These are phyloP conservation scores for Wickerhamomyces subpelliculosus DNA, from an alignment of 805 yeast genomes.

Conservation along the genomic window DNA sequence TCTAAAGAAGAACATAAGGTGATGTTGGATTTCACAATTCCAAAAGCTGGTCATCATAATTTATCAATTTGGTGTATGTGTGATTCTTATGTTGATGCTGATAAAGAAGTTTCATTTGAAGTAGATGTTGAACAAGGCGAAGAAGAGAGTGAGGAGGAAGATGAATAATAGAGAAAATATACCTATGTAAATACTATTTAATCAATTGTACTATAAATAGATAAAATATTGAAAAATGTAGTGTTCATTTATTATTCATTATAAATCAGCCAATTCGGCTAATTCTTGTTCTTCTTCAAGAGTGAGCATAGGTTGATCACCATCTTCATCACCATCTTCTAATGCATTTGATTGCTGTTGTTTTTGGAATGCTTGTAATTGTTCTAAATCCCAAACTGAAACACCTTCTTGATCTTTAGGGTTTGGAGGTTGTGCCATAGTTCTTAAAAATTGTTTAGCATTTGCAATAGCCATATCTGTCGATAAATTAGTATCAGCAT, in stretches of 20 bases:
- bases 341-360: slow-evolving; percentile 30
- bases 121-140: slow-evolving; percentile 34
- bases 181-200: too few species aligned
- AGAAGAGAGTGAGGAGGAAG: slow-evolving; percentile 18
- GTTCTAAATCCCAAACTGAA: slow-evolving; percentile 83
- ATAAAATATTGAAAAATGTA: too few species aligned
- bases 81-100: slow-evolving; percentile 90
- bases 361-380: slow-evolving; percentile 51
- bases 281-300: slow-evolving; percentile 20
- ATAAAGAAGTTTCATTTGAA: slow-evolving; percentile 63
- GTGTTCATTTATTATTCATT: too few species aligned
- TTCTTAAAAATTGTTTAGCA: slow-evolving; percentile 85
- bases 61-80: slow-evolving; percentile 81
- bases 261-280: too few species aligned
- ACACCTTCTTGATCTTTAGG: slow-evolving; percentile 90
- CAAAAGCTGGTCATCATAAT: slow-evolving; percentile 52
- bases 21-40: slow-evolving; percentile 48
- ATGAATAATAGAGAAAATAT: neutral
- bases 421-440: slow-evolving; percentile 90
- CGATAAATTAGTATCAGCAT: slow-evolving; percentile 85
- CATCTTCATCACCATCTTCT: slow-evolving; percentile 18
- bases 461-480: slow-evolving; percentile 97
- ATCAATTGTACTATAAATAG: too few species aligned
- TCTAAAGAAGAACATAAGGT: slow-evolving; percentile 45
- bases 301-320: slow-evolving; percentile 21